Percentiles rank a stretch among this genome's conserved stretches.
Evolutionary conservation across 2,329 filamentous ascomycete genomes (phyloP).

Genomic region (Ophiostoma fasciatum): DNA sequence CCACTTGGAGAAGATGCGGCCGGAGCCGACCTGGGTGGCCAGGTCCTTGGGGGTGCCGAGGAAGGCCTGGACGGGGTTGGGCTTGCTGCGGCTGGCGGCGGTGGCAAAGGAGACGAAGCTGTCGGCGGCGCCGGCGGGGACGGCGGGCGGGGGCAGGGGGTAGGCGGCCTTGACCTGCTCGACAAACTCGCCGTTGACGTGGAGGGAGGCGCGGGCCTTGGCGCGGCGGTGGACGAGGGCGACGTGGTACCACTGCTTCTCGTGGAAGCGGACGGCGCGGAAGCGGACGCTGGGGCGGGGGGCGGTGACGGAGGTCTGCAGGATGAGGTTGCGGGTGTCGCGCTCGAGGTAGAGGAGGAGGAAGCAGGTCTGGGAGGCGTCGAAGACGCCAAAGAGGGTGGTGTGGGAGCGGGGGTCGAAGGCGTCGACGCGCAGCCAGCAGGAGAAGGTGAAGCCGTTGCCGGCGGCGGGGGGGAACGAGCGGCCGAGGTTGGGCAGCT

Average conservation of each 20-base stretch:
- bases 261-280: slow-evolving; percentile 63
- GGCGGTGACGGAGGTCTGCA: slow-evolving; percentile 87
- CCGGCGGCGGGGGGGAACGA: slow-evolving; percentile 68
- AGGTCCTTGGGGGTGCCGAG: slow-evolving; percentile 84
- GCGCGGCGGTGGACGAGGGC: slow-evolving; percentile 71
- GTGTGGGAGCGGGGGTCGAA: slow-evolving; percentile 81
- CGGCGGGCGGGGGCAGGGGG: slow-evolving; percentile 54
- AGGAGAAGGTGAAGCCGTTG: slow-evolving; percentile 76
- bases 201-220: slow-evolving; percentile 72
- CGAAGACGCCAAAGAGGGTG: slow-evolving; percentile 90
- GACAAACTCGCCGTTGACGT: slow-evolving; percentile 83
- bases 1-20: slow-evolving; percentile 65
- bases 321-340: slow-evolving; percentile 83
- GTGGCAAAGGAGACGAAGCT: slow-evolving; percentile 57
- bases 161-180: slow-evolving; percentile 87
- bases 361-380: slow-evolving; percentile 84
- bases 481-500: slow-evolving; percentile 72
- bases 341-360: slow-evolving; percentile 86
- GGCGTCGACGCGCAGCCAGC: slow-evolving; percentile 77
- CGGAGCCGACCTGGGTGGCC: slow-evolving; percentile 58
- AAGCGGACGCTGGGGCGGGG: slow-evolving; percentile 83
- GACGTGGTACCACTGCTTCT: slow-evolving; percentile 83
- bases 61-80: slow-evolving; percentile 73
- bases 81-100: slow-evolving; percentile 29
- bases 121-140: slow-evolving; percentile 46